Conservation (phyloP, 2,329 filamentous ascomycete species). For the Fusarium sp. region DNA sequence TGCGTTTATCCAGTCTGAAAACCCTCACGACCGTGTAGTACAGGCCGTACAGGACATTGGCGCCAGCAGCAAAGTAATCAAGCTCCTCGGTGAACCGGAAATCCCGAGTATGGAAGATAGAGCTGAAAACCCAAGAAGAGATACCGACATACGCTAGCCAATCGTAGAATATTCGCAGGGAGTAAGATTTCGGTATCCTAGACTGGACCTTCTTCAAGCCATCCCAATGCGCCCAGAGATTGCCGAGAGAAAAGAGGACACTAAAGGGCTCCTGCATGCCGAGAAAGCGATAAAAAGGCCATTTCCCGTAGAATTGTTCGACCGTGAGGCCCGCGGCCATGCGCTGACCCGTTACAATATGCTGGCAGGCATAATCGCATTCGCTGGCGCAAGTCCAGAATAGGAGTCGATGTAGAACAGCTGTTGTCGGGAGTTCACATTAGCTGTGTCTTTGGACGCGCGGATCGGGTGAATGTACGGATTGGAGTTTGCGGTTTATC, state of each 20-base stretch:
- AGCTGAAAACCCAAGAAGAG: constrained; percentile 85
- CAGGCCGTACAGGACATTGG: constrained; percentile 87
- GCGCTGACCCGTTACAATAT: constrained; percentile 82
- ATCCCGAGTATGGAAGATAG: constrained; percentile 92
- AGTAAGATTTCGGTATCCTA: constrained; percentile 75
- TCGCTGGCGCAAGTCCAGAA: constrained; percentile 92
- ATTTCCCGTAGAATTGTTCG: constrained; percentile 98
- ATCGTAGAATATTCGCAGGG: constrained; percentile 82
- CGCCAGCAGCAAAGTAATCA: constrained; percentile 95
- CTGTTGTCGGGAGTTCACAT: constrained; percentile 56
- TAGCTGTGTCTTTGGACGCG: constrained; percentile 11
- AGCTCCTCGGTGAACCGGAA: constrained; percentile 87
- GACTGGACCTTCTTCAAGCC: constrained; percentile 78
- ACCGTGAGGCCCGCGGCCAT: constrained; percentile 72
- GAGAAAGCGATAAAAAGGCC: constrained; percentile 90
- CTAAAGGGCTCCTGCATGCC: constrained; percentile 96
- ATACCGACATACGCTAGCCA: constrained; percentile 83
- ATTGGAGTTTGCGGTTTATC: constrained; percentile 69
- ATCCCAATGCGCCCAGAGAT: constrained; percentile 84
- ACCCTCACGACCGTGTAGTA: constrained; percentile 86
- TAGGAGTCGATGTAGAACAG: constrained; percentile 84
- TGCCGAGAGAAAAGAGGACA: constrained; percentile 91
- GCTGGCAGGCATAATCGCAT: constrained; percentile 98
- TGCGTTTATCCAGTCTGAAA: constrained; percentile 77
- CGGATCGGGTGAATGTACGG: constrained; percentile 63